Base-by-base conservation (phyloP, 169 alveolate genomes). In the Plasmodium blacklocki region DNA sequence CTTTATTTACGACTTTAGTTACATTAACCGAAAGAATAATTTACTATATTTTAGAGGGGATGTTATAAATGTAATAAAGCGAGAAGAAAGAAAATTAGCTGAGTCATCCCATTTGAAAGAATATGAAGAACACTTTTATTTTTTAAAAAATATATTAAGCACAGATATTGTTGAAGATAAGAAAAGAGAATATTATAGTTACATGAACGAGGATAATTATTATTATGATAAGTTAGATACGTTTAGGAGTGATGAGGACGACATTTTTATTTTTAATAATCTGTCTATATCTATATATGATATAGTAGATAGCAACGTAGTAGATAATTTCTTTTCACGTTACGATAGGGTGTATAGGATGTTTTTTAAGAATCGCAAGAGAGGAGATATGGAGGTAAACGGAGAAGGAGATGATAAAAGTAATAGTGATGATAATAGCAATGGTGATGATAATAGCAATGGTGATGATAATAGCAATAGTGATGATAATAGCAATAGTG, bases 401-500 rank as follows among this genome's bases (percentile, higher is more conserved):
- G 89, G 64, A 12, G 94, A 66, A 43, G 92, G 52, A 19, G 66
- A 64, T n/a, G 96, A 71, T 50, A 93, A 91, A 2, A 94, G 73
- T n/a, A 95, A 59, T 3, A 89, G 88, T 18, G 94, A 62, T 3
- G 56, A 66, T 52, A 93, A 78, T 39, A 45, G 73, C 3, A 78
- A 71, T 1, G 88, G 18, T 6, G 12, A 50, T 5, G 66, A 21
- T 58, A 26, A 59, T 7, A 60, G 78, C 19, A 80, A 62, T 54
- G 94, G 97, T 92, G 23, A 43, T 26, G 95, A 85, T n/a, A 64
- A 56, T 18, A 78, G 62, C 74, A 60, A 70, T 73, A 86, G 59
- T 19, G 52, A 63, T 12, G 96, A 67, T 43, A 92, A 89, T 14
- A 95, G 66, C n/a, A 95, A 49, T 2, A 88, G 78, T 26, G 94